Evolutionary conservation across 106 monocot genomes (phyloP).

Genomic region (Acorus calamus): DNA sequence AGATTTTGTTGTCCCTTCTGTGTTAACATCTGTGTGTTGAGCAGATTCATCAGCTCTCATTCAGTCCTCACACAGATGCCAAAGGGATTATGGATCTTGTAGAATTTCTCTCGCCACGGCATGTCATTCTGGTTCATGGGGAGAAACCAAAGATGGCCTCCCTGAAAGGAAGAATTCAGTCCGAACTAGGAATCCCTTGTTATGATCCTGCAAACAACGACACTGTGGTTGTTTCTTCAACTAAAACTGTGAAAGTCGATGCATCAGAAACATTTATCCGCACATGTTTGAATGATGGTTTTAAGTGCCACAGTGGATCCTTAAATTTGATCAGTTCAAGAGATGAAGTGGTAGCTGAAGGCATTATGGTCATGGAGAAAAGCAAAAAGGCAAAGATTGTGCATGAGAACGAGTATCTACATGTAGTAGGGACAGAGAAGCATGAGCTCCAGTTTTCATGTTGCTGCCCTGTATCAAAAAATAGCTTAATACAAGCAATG

Average conservation of each 20-base stretch:
- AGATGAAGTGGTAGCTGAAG: slow-evolving; percentile 40
- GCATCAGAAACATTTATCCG: slow-evolving; percentile 45
- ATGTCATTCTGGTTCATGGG: slow-evolving; percentile 94
- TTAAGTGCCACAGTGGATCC: neutral
- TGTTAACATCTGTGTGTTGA: neutral
- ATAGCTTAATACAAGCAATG: neutral
- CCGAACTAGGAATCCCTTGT: slow-evolving; percentile 68
- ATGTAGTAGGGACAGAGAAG: slow-evolving; percentile 26
- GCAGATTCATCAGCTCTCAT: slow-evolving; percentile 92
- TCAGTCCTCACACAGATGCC: slow-evolving; percentile 94
- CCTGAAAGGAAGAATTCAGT: slow-evolving; percentile 67
- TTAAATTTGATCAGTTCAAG: slow-evolving; percentile 5
- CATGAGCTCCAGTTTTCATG: slow-evolving; percentile 37
- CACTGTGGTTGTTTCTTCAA: slow-evolving; percentile 40
- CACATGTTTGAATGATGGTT: slow-evolving; percentile 12
- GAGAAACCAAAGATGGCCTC: slow-evolving; percentile 90
- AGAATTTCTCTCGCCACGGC: slow-evolving; percentile 60
- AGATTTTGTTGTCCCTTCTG: neutral
- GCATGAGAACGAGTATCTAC: slow-evolving; percentile 43
- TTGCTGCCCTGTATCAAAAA: slow-evolving; percentile 32
- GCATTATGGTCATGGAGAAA: slow-evolving; percentile 84
- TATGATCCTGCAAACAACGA: slow-evolving; percentile 83
- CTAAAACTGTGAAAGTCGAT: slow-evolving; percentile 34
- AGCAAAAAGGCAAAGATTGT: slow-evolving; percentile 48
- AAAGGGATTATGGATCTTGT: slow-evolving; percentile 98